Evolutionary conservation across 768 basidiomycete species (phyloP).

Genomic region (Amanita pallidorosea): DNA sequence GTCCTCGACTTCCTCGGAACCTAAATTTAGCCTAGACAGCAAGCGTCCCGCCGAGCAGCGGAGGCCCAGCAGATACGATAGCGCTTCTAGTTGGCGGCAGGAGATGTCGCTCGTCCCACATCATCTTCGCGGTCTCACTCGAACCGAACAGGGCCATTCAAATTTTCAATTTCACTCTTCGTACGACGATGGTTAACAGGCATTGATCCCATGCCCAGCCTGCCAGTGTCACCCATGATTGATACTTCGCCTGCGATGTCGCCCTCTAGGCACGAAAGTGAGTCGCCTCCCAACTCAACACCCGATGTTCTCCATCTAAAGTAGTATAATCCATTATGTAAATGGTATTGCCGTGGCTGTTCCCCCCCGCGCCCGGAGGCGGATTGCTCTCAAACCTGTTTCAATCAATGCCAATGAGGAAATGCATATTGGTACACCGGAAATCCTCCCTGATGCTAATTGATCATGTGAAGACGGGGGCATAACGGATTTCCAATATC

Average conservation of each 20-base stretch:
- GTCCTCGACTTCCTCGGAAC: slow-evolving; percentile 14
- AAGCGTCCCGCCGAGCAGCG: not conserved
- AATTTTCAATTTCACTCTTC: not conserved
- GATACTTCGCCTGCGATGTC: not conserved
- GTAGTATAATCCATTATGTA: not conserved
- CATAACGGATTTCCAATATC: not conserved
- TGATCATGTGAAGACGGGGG: not conserved
- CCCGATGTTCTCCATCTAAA: not conserved
- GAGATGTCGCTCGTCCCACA: not conserved
- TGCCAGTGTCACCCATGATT: not conserved
- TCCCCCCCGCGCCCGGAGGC: too few species aligned
- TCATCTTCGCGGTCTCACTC: not conserved
- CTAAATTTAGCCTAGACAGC: slow-evolving; percentile 12
- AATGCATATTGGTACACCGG: not conserved
- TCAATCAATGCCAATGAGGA: not conserved
- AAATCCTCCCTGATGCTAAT: not conserved
- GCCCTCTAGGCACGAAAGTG: not conserved
- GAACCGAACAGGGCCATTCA: not conserved
- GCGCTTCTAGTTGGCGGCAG: not conserved
- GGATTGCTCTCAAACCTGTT: not conserved
- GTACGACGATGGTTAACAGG: not conserved
- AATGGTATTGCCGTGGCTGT: not conserved
- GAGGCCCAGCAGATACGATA: not conserved
- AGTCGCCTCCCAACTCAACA: not conserved
- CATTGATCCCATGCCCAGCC: not conserved